A percentile compares a stretch with the other conserved stretches of the same genome.
Evolutionary conservation across 805 yeast species (phyloP).

Genomic region (Wickerhamomyces rabaulensis): DNA sequence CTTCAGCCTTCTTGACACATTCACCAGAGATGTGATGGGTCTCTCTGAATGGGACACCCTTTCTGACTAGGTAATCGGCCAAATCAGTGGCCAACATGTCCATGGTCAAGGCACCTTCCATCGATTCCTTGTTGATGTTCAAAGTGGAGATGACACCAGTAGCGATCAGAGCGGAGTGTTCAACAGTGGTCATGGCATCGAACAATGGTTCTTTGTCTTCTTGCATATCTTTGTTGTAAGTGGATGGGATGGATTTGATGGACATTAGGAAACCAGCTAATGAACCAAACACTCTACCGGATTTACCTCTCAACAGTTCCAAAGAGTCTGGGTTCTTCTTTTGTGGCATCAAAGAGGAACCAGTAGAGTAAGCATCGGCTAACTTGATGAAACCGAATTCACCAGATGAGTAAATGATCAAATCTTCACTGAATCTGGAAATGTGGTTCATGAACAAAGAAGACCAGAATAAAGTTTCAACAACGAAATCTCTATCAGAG

Average conservation of each 20-base stretch:
- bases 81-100: slow-evolving; percentile 98
- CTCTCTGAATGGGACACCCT: slow-evolving; percentile 98
- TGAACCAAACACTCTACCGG: slow-evolving; percentile 95
- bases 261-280: slow-evolving; percentile 95
- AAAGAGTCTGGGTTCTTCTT: slow-evolving; percentile 97
- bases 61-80: slow-evolving; percentile 95
- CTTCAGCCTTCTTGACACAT: slow-evolving; percentile 91
- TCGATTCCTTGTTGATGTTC: slow-evolving; percentile 60
- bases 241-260: slow-evolving; percentile 93
- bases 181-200: slow-evolving; percentile 84
- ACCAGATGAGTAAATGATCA: slow-evolving; percentile 93
- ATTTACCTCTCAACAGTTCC: slow-evolving; percentile 92
- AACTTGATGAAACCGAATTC: slow-evolving; percentile 92
- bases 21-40: slow-evolving; percentile 98
- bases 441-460: slow-evolving; percentile 93
- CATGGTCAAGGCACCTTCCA: slow-evolving; percentile 90
- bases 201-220: slow-evolving; percentile 99
- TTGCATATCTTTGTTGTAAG: slow-evolving; percentile 97
- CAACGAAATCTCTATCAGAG: slow-evolving; percentile 95
- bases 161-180: slow-evolving; percentile 89
- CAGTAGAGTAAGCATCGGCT: slow-evolving; percentile 98
- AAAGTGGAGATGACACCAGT: slow-evolving; percentile 95
- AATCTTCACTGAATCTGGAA: slow-evolving; percentile 90
- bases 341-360: slow-evolving; percentile 98
- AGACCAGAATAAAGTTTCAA: slow-evolving; percentile 94